A percentile compares a stretch with the other conserved stretches of the same genome.
These are phyloP conservation scores for Volvariella surrecta DNA, from an alignment of 1,284 basidiomycete genomes.

Conservation along the genomic window DNA sequence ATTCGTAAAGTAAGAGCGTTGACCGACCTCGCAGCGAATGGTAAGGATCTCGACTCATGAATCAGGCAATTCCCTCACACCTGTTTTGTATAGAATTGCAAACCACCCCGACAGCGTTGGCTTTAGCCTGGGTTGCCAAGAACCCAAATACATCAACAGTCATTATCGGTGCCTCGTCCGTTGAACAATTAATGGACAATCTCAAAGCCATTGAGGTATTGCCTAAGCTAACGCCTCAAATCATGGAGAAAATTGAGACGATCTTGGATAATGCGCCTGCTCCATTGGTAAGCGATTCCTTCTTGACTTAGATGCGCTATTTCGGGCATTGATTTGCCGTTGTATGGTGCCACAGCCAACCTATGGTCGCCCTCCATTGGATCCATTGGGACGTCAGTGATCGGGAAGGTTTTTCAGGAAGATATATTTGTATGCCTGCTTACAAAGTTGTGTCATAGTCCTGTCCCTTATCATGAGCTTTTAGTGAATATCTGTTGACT, in stretches of 20 bases:
- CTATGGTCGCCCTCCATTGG: neutral
- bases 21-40: constrained; percentile 55
- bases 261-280: constrained; percentile 39
- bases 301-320: neutral
- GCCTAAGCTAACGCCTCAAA: constrained; percentile 47
- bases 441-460: too few species aligned
- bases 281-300: constrained; percentile 16
- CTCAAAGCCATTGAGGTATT: constrained; percentile 40
- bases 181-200: constrained; percentile 32
- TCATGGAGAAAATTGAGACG: constrained; percentile 45
- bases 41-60: constrained; percentile 13
- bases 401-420: too few species aligned
- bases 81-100: constrained; percentile 21
- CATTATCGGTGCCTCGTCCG: constrained; percentile 56
- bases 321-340: neutral
- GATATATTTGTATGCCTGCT: neutral
- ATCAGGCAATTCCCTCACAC: constrained; percentile 1
- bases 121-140: constrained; percentile 70
- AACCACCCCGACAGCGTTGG: constrained; percentile 35
- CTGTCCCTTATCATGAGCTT: too few species aligned
- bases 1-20: constrained; percentile 64
- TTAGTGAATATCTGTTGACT: too few species aligned
- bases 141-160: constrained; percentile 67
- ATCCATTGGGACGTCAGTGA: neutral
- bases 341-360: neutral